A percentile compares a stretch with the other conserved stretches of the same genome.
Conservation (phyloP, 371 early-diverging fungal genomes). For the Mortierella sp. region DNA sequence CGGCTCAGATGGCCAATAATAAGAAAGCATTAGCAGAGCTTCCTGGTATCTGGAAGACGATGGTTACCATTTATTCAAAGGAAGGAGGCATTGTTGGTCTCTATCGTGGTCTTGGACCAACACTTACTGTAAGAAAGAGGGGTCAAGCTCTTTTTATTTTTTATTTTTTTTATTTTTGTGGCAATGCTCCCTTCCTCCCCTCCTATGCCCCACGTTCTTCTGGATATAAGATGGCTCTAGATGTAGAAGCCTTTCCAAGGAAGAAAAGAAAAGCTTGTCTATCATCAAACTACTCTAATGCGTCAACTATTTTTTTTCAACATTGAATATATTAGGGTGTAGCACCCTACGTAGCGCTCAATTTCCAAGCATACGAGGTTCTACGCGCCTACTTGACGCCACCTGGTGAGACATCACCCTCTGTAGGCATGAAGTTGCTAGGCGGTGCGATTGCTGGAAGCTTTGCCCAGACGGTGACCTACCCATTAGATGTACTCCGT, state of each 20-base stretch:
- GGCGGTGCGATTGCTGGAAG: slow-evolving; percentile 94
- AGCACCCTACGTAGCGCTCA: slow-evolving; percentile 87
- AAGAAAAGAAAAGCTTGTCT: too few species aligned
- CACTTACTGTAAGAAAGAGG: slow-evolving; percentile 77
- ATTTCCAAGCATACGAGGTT: slow-evolving; percentile 88
- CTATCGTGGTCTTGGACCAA: slow-evolving; percentile 86
- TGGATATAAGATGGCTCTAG: background rate
- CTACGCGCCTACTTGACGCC: slow-evolving; percentile 78
- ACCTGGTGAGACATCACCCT: slow-evolving; percentile 66
- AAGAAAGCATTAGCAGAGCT: slow-evolving; percentile 56
- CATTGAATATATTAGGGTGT: slow-evolving; percentile 66
- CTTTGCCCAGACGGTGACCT: slow-evolving; percentile 90
- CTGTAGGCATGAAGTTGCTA: slow-evolving; percentile 72
- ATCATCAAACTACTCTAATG: too few species aligned
- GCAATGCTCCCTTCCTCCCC: too few species aligned
- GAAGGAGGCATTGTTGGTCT: slow-evolving; percentile 88
- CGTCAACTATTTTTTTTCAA: too few species aligned
- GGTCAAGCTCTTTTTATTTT: background rate
- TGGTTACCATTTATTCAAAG: slow-evolving; percentile 70
- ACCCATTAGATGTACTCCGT: slow-evolving; percentile 90
- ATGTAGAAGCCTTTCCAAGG: too few species aligned
- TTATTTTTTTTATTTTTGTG: too few species aligned
- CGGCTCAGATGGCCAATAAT: slow-evolving; percentile 59
- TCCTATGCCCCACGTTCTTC: background rate
- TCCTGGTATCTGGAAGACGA: slow-evolving; percentile 77